Evolutionary conservation across 1,284 basidiomycete species (phyloP).

Genomic region (Anthracocystis panici-leucophaei): DNA sequence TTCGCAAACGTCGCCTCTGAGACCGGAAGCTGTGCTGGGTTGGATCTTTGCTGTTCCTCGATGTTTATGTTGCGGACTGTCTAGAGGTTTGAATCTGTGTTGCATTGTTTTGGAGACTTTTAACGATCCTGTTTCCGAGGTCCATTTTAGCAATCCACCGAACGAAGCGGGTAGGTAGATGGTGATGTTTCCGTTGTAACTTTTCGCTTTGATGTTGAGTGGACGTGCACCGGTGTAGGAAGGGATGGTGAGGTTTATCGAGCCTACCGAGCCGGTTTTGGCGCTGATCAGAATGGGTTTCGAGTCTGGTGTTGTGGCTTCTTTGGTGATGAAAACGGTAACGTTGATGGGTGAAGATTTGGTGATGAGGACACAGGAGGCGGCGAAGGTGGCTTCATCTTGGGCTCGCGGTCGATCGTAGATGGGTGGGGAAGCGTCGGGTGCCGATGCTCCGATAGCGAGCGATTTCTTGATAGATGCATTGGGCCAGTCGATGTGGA

Average conservation of each 20-base stretch:
- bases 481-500: conserved; percentile 59
- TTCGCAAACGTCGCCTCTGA: conserved; percentile 51
- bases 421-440: conserved; percentile 48
- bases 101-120: conserved; percentile 46
- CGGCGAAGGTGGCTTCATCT: conserved; percentile 26
- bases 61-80: conserved; percentile 47
- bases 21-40: conserved; percentile 42
- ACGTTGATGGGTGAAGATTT: conserved; percentile 51
- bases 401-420: conserved; percentile 48
- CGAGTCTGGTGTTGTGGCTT: conserved; percentile 3
- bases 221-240: conserved; percentile 49
- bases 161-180: conserved; percentile 55
- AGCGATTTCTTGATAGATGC: conserved; percentile 58
- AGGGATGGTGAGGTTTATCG: conserved; percentile 42
- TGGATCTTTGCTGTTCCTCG: conserved; percentile 52
- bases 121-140: conserved; percentile 53
- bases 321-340: conserved; percentile 40
- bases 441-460: conserved; percentile 50
- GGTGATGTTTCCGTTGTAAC: conserved; percentile 48
- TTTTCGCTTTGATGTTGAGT: conserved; percentile 52
- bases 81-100: conserved; percentile 44
- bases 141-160: conserved; percentile 59
- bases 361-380: conserved; percentile 51
- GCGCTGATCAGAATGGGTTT: conserved; percentile 47
- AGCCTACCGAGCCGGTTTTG: conserved; percentile 33